Evolutionary conservation across 169 alveolate genomes (phyloP), one percentile per base, ranked within the genome.

Genomic region (Eimeria zaria): DNA sequence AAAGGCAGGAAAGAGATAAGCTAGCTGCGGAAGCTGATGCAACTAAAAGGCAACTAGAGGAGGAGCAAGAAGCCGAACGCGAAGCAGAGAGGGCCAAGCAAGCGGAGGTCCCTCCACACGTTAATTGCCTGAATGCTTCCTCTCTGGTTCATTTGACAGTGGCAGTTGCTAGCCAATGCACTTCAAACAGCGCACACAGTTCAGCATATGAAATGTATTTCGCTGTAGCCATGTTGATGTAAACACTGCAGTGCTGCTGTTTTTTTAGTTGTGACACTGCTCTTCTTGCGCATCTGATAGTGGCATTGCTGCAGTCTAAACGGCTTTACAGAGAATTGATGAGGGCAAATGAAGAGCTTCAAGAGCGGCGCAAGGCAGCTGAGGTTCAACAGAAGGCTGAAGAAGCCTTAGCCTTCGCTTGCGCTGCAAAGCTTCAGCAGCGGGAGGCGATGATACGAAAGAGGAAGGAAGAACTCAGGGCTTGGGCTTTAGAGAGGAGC

Each of bases 71-170:
- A 64, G 64, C 41, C 41, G 93, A 87, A 41, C 39, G 36, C 44
- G 93, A 87, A 24, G 83, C 83, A 27, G 58, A 58, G n/a, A 87
- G 20, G 20, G 81, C 93, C 22, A 87, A 87, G 81, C 62, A 41
- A n/a, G 93, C 44, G 44, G 81, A 87, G 93, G 93, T 87, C 51
- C 60, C 64, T n/a, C 69, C 53, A n/a, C 91, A 58, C 30, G n/a
- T 12, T 48, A 39, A 62, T 14, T 44, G 60, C 89, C 67, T 58
- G 89, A 33, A 18, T 39, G 62, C 18, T 74, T 41, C 60, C 85
- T 44, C 33, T 6, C 44, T 39, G 36, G 16, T n/a, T 36, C 44
- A 64, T 27, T 41, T 39, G 62, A 74, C 58, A 74, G 62, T 74
- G 64, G 48, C 88, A 78, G 44, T 58, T 41, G 83, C 1, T 73